A percentile compares a stretch with the other conserved stretches of the same genome.
Evolutionary conservation across 768 basidiomycete species (phyloP).

Genomic region (Thelephora aurantiotincta): DNA sequence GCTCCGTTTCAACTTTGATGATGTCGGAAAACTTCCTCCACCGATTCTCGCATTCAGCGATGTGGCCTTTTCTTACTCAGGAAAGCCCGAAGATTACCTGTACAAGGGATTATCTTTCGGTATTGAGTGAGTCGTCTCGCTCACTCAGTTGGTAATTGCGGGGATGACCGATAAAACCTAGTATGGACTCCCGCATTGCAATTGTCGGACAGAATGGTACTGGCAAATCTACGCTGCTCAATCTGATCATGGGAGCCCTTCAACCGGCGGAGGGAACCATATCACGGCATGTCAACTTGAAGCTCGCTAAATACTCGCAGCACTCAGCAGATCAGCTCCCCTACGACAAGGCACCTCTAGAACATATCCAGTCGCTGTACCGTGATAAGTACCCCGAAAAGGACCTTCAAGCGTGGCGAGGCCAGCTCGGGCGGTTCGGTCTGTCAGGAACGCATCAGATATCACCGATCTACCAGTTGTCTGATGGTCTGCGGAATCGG

Average conservation of each 20-base stretch:
- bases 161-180: constrained; percentile 15
- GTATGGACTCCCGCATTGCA: constrained; percentile 90
- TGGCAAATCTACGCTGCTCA: constrained; percentile 84
- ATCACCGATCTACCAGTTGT: constrained; percentile 83
- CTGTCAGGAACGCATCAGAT: constrained; percentile 91
- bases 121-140: constrained; percentile 61
- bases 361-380: constrained; percentile 84
- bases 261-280: constrained; percentile 78
- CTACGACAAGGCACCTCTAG: constrained; percentile 80
- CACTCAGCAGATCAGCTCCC: constrained; percentile 98
- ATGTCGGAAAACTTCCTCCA: constrained; percentile 83
- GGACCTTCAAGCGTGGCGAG: constrained; percentile 86
- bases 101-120: constrained; percentile 89
- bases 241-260: constrained; percentile 75
- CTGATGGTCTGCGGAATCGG: constrained; percentile 94
- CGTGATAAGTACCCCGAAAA: constrained; percentile 82
- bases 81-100: constrained; percentile 75
- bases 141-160: background rate
- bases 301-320: constrained; percentile 97
- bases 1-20: constrained; percentile 92
- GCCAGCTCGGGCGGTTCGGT: constrained; percentile 92
- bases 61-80: constrained; percentile 93
- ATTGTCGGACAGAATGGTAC: constrained; percentile 95
- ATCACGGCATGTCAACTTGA: constrained; percentile 78
- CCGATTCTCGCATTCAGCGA: constrained; percentile 94